A percentile compares a stretch with the other conserved stretches of the same genome.
phyloP scores from a whole-genome alignment of 192 early-diverging fungal genomes.

The Chytriomyces sp. region DNA sequence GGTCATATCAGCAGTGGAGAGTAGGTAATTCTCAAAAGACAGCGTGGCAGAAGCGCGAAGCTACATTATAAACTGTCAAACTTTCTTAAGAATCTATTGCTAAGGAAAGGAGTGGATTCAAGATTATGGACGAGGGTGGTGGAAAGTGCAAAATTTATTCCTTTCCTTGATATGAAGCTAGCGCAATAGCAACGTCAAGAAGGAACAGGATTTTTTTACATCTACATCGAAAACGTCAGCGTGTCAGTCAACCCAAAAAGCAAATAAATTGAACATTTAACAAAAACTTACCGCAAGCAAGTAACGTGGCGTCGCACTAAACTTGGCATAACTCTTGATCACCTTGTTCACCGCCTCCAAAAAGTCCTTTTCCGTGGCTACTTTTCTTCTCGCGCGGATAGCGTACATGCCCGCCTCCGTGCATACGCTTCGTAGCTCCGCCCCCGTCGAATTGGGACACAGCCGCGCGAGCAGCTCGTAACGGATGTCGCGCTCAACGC shows the following conservation, averaged over 20 bases:
- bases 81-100: too few species aligned
- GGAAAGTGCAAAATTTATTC: neutral
- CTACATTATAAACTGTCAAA: too few species aligned
- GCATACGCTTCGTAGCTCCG: slow-evolving; percentile 97
- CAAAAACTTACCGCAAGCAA: slow-evolving; percentile 42
- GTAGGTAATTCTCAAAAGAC: neutral
- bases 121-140: neutral
- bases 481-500: slow-evolving; percentile 98
- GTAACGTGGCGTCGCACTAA: slow-evolving; percentile 95
- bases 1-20: neutral
- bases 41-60: neutral
- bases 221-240: neutral
- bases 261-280: too few species aligned
- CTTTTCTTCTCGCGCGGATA: slow-evolving; percentile 95
- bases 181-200: neutral
- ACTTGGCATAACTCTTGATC: slow-evolving; percentile 95
- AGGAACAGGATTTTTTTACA: neutral
- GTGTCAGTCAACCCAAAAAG: neutral
- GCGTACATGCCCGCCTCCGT: slow-evolving; percentile 99
- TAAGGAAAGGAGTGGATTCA: too few species aligned
- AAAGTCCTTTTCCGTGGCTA: slow-evolving; percentile 99
- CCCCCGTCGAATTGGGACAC: slow-evolving; percentile 98
- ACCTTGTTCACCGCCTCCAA: slow-evolving; percentile 99
- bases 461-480: slow-evolving; percentile 97
- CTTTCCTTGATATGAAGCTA: neutral